Percentiles rank a stretch among this genome's conserved stretches.
Conservation (phyloP, 352 stramenopile genomes). For the Globisporangium carolinianum region DNA sequence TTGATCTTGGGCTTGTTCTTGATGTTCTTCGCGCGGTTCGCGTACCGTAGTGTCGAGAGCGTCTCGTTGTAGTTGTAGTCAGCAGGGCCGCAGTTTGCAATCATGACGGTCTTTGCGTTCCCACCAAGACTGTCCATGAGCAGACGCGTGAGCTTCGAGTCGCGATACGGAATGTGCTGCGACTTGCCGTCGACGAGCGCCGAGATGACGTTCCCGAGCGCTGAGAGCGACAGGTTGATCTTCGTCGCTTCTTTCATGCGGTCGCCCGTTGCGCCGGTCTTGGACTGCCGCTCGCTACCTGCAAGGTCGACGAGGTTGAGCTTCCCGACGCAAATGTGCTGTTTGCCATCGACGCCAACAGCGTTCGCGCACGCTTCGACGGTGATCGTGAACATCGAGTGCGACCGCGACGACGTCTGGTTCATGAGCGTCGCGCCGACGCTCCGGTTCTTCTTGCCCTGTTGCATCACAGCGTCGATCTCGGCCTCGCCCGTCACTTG, state of each 20-base stretch:
- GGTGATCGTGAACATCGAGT: slow-evolving; percentile 97
- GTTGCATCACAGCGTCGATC: slow-evolving; percentile 90
- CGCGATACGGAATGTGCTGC: slow-evolving; percentile 65
- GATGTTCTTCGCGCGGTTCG: slow-evolving; percentile 99
- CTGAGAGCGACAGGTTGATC: slow-evolving; percentile 59
- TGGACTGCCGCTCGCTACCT: slow-evolving; percentile 67
- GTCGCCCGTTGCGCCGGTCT: slow-evolving; percentile 68
- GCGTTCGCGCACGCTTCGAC: slow-evolving; percentile 89
- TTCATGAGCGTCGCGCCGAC: slow-evolving; percentile 98
- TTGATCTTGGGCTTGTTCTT: slow-evolving; percentile 99
- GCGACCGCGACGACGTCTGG: slow-evolving; percentile 93
- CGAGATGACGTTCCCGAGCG: slow-evolving; percentile 81
- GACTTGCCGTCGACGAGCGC: slow-evolving; percentile 75
- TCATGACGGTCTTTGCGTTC: slow-evolving; percentile 95
- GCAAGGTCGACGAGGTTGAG: slow-evolving; percentile 91
- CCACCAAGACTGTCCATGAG: slow-evolving; percentile 77
- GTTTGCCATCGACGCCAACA: slow-evolving; percentile 53
- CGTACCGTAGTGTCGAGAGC: slow-evolving; percentile 93
- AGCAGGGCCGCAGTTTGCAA: slow-evolving; percentile 94
- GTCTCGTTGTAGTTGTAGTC: slow-evolving; percentile 98
- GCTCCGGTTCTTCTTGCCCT: slow-evolving; percentile 92
- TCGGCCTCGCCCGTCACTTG: slow-evolving; percentile 84
- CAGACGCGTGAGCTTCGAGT: slow-evolving; percentile 84
- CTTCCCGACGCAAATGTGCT: slow-evolving; percentile 95
- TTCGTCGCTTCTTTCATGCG: slow-evolving; percentile 77